phyloP scores from a whole-genome alignment of 169 alveolate species.

The Plasmodium vinckei region DNA sequence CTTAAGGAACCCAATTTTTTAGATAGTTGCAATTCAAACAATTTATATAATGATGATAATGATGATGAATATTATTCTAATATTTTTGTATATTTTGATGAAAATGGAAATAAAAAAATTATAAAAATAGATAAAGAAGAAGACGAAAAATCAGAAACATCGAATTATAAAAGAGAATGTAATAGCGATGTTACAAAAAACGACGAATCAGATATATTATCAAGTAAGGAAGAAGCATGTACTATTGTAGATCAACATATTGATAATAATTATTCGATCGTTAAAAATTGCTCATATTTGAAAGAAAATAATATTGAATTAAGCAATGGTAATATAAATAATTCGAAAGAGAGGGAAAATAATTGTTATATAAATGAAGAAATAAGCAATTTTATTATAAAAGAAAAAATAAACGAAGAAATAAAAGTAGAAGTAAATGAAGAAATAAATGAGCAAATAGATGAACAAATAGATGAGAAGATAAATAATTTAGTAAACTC shows the following conservation, averaged over 20 bases:
- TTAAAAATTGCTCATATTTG: slow-evolving; percentile 68
- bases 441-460: background rate
- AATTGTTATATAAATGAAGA: too few relatives aligned
- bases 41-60: slow-evolving; percentile 13
- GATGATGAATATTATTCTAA: slow-evolving; percentile 53
- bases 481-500: slow-evolving; percentile 36
- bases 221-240: slow-evolving; percentile 73
- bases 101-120: slow-evolving; percentile 80
- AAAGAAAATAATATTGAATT: slow-evolving; percentile 22
- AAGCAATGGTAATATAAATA: slow-evolving; percentile 59
- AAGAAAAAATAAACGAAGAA: slow-evolving; percentile 1
- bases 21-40: slow-evolving; percentile 29
- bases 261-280: slow-evolving; percentile 75
- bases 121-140: slow-evolving; percentile 29
- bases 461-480: slow-evolving; percentile 29
- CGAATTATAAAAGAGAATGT: slow-evolving; percentile 9
- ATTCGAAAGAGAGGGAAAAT: background rate
- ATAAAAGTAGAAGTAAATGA: background rate
- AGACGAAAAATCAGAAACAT: background rate
- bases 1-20: slow-evolving; percentile 12
- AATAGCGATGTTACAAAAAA: slow-evolving; percentile 24
- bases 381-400: background rate
- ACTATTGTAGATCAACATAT: slow-evolving; percentile 61
- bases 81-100: slow-evolving; percentile 55
- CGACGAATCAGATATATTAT: slow-evolving; percentile 21